Evolutionary conservation across 2,329 filamentous ascomycete genomes (phyloP), one percentile per base, ranked within the genome.

Genomic region (Plectosphaerella plurivora): DNA sequence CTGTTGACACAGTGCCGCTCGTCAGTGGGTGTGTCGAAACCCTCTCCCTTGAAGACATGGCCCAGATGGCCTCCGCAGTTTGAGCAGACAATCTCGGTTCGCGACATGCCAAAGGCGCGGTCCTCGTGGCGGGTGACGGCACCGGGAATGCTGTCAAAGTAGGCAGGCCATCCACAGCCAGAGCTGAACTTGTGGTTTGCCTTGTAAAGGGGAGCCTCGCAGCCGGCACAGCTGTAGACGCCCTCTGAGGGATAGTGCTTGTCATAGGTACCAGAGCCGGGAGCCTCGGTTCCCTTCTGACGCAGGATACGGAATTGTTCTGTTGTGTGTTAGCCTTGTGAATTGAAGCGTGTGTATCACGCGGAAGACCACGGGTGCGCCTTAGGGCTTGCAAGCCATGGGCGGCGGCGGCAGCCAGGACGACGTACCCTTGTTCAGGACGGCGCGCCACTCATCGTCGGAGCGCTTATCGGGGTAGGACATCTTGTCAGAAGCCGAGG

Each of bases 1-100:
- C 90, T 94, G 68, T 97, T 99, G 53, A 99, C 94, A 66, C 94
- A 99, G 74, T 99, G 94, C 56, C 94, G 81, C 82, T 99, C 94
- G 68, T 99, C 88, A 18, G 92, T 97, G 5, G 94, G 91, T 20
- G 88, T 95, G 9, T 78, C 65, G 65, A 86, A 93, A 18, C 89
- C 87, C 70, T 96, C 91, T 12, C 91, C 91, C 76, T 94, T 93
- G 70, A 96, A 96, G 15, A 96, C 90, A 75, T 96, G 91, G 24
- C 91, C 91, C 55, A 96, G 68, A 71, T 96, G 91, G 2, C 94
- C 94, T 22, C 94, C 95, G 66, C 94, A 99, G 68, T 96, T 96
- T 58, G 84, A 82, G 72, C 94, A 99, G 9, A 95, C 87, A 63
- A 99, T 99, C 76, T 99, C 94, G 14, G 85, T 97, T 59, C 94